A percentile compares a stretch with the other conserved stretches of the same genome.
phyloP scores from a whole-genome alignment of 2,329 filamentous ascomycete genomes.

The Microsporum canis region DNA sequence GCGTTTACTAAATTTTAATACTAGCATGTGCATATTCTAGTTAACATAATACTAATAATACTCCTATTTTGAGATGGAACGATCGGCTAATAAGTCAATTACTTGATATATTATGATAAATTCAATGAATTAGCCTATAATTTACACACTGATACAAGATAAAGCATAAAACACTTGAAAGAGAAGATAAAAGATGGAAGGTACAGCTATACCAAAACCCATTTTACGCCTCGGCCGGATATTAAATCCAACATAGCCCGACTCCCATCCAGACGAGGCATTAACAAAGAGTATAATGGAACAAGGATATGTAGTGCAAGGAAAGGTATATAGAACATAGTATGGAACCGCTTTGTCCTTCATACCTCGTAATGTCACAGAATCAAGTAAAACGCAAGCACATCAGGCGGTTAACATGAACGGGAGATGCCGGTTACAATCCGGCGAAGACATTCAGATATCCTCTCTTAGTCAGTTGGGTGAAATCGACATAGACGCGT shows the following conservation, averaged over 20 bases:
- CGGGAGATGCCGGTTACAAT: background rate
- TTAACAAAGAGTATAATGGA: background rate
- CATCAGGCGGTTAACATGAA: background rate
- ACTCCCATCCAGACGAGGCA: background rate
- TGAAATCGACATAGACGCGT: constrained; percentile 30
- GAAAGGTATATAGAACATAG: background rate
- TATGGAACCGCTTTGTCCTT: background rate
- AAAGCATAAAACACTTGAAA: background rate
- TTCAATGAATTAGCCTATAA: background rate
- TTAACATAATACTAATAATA: background rate
- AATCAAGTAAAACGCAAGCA: background rate
- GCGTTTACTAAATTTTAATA: too few relatives aligned
- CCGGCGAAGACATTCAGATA: constrained; percentile 31
- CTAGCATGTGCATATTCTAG: too few relatives aligned
- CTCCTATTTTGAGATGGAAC: background rate
- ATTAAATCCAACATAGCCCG: background rate
- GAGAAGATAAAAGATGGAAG: background rate
- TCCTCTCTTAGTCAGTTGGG: constrained; percentile 31
- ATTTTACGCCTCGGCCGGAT: background rate
- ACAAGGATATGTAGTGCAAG: background rate
- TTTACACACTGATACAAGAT: background rate
- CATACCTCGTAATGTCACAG: background rate
- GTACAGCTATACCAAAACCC: background rate
- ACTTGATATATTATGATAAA: background rate
- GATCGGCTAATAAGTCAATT: background rate